These are phyloP conservation scores for Paramecium biaurelia DNA, from an alignment of 73 alveolate species.

Conservation along the genomic window DNA sequence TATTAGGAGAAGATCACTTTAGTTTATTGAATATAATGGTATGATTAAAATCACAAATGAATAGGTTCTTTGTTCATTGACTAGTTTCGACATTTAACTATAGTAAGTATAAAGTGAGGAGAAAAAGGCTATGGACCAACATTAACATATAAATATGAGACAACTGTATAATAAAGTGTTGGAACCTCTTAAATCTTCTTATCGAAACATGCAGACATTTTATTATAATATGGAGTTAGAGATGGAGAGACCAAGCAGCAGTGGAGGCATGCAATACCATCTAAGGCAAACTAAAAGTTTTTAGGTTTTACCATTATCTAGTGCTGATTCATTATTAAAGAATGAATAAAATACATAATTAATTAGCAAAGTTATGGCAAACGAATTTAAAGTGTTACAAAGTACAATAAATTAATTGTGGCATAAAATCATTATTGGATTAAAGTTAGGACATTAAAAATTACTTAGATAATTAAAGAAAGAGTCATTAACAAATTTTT, in stretches of 20 bases:
- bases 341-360: neutral
- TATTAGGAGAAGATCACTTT: conserved; percentile 37
- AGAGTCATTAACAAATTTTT: neutral
- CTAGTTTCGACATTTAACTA: neutral
- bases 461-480: neutral
- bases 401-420: neutral
- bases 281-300: neutral
- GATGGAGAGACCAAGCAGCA: conserved; percentile 34
- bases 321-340: conserved; percentile 7
- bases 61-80: neutral
- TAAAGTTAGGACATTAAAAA: neutral
- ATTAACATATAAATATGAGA: conserved; percentile 21
- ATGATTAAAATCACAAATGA: neutral
- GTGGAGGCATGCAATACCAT: neutral
- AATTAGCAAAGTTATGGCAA: conserved; percentile 20
- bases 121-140: neutral
- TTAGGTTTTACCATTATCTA: neutral
- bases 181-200: neutral
- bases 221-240: conserved; percentile 30
- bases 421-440: neutral
- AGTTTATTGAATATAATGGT: neutral
- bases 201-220: neutral
- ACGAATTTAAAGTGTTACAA: neutral
- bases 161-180: neutral
- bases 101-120: neutral